Evolutionary conservation across 441 rosid species (phyloP), one percentile per base, ranked within the genome.

Genomic region (Hypseocharis bilobata): DNA sequence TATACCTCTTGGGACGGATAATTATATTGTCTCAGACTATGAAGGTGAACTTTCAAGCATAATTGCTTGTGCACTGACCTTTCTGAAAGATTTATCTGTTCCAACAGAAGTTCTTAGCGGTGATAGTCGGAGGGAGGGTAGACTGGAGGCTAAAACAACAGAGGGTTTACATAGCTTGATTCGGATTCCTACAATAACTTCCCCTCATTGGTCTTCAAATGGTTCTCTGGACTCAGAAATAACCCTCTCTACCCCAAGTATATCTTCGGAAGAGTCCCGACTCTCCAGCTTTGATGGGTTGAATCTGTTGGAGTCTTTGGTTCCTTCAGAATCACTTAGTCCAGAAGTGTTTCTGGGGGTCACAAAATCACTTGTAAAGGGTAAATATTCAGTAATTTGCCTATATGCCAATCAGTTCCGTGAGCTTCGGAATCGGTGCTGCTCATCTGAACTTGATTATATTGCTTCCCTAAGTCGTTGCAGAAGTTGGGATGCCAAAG

Each of bases 401-500:
- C 68, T 87, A 14, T 93, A 83, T 38, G 89, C 88, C 5, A 85
- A 86, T 55, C 86, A 82, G 77, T 93, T 93, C 79, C 87, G 82
- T 14, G 88, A 86, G 51, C 88, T 93, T 56, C 83, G 97, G 69
- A 81, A 66, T 61, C 73, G 54, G 0, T 87, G 93, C 65, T 91
- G 88, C 73, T 83, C 77, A 0, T 91, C 96, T 11, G 99, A 91
- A 85, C 78, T 82, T 62, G 90, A 85, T 79, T 93, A 78, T 65
- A 86, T 93, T 32, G 86, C 91, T 68, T 93, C 99, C 36, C 80
- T 91, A 42, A 83, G 93, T 74, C 96, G 96, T 2, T 93, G 99
- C 78, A 83, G 71, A 72, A 83, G 80, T 32, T 93, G 99, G 99
- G 93, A 89, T 85, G 99, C 99, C 34, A 85, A 93, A 66, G 97